Evolutionary conservation across 2,329 filamentous ascomycete genomes (phyloP).

Genomic region (Alternaria gansuensis): DNA sequence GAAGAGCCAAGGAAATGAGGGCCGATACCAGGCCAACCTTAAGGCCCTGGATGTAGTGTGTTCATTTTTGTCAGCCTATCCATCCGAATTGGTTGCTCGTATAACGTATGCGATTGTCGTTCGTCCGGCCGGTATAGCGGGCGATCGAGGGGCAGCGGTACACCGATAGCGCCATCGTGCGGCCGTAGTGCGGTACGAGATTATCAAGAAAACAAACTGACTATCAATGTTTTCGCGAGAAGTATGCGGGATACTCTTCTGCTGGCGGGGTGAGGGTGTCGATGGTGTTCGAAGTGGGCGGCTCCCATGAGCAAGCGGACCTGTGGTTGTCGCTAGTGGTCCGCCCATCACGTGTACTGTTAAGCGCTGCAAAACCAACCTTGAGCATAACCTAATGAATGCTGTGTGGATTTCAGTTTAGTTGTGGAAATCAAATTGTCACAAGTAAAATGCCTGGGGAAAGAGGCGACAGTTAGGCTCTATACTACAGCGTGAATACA

Average conservation of each 20-base stretch:
- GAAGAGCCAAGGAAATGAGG: background rate
- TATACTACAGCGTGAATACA: background rate
- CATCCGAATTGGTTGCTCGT: background rate
- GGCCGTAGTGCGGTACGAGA: background rate
- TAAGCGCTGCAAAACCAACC: slow-evolving; percentile 14
- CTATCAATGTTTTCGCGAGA: background rate
- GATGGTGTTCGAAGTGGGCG: slow-evolving; percentile 24
- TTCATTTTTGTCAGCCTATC: background rate
- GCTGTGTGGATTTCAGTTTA: background rate
- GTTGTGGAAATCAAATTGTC: background rate
- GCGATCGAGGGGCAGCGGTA: slow-evolving; percentile 35
- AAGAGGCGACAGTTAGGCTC: background rate
- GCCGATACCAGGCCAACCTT: background rate
- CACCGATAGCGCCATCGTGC: slow-evolving; percentile 18
- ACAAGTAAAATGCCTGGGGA: background rate
- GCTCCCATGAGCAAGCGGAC: slow-evolving; percentile 21
- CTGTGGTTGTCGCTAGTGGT: slow-evolving; percentile 29
- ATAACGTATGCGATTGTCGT: slow-evolving; percentile 9
- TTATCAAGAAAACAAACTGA: background rate
- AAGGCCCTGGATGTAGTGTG: background rate
- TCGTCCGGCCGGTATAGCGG: slow-evolving; percentile 17
- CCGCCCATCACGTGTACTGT: slow-evolving; percentile 27
- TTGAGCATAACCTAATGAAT: background rate
- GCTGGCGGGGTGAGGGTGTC: slow-evolving; percentile 13
- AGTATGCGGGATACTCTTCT: background rate